Evolutionary conservation across 768 basidiomycete species (phyloP).

Genomic region (Suillus occidentalis): DNA sequence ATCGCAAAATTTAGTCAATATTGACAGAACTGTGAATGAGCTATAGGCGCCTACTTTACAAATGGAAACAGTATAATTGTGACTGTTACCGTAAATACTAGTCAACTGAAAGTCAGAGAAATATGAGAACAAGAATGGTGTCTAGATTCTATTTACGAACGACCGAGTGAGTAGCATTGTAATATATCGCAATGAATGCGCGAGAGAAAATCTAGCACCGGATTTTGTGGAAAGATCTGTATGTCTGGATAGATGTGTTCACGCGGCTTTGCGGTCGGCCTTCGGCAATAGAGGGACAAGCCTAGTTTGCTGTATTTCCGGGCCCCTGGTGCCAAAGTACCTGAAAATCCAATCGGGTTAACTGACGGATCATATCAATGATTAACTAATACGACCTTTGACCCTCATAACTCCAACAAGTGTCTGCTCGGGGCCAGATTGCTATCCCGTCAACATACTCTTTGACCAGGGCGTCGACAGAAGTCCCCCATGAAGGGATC

Average conservation of each 20-base stretch:
- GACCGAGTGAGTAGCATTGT: not conserved
- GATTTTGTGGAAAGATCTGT: not conserved
- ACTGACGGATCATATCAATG: not conserved
- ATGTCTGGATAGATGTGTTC: not conserved
- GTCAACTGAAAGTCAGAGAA: not conserved
- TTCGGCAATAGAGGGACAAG: constrained; percentile 9
- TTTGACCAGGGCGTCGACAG: constrained; percentile 25
- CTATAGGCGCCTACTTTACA: not conserved
- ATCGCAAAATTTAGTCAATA: not conserved
- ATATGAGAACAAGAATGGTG: not conserved
- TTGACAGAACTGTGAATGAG: not conserved
- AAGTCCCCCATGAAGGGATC: constrained; percentile 29
- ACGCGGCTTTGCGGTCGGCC: not conserved
- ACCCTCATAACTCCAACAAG: constrained; percentile 33
- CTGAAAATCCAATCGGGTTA: constrained; percentile 6
- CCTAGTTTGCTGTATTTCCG: constrained; percentile 24
- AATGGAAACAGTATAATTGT: not conserved
- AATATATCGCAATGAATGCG: not conserved
- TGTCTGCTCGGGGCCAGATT: constrained; percentile 26
- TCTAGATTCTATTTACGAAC: not conserved
- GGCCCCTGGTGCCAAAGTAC: constrained; percentile 31
- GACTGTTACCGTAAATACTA: not conserved
- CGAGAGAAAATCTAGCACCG: not conserved
- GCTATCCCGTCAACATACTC: constrained; percentile 26
- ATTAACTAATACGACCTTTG: not conserved